Percentiles rank a stretch among this genome's conserved stretches.
Evolutionary conservation across 2,329 filamentous ascomycete species (phyloP).

Genomic region (Ophiosphaerella herpotricha): DNA sequence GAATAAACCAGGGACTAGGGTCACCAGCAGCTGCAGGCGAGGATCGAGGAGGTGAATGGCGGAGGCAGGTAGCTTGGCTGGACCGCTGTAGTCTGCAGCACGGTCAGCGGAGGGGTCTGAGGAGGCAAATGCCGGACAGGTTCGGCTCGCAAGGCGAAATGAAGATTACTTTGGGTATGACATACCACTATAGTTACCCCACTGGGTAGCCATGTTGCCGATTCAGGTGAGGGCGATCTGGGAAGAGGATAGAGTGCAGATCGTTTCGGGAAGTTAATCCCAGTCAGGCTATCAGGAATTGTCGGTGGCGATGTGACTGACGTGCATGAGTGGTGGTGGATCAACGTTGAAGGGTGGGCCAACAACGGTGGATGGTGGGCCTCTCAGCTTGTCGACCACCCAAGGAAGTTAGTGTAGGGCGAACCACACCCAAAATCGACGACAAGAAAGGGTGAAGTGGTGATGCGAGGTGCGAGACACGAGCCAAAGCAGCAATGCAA

Average conservation of each 20-base stretch:
- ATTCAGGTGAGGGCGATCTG: conserved; percentile 8
- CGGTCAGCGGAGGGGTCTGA: conserved; percentile 15
- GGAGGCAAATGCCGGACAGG: conserved; percentile 24
- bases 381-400: not conserved
- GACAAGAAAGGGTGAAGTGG: conserved; percentile 10
- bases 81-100: conserved; percentile 44
- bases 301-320: conserved; percentile 23
- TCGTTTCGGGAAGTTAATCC: conserved; percentile 22
- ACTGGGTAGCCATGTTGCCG: conserved; percentile 34
- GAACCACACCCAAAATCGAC: conserved; percentile 29
- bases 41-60: conserved; percentile 45
- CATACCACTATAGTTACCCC: conserved; percentile 41
- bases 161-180: conserved; percentile 14
- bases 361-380: conserved; percentile 10
- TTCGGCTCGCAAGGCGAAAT: conserved; percentile 15
- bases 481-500: conserved; percentile 16
- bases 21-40: conserved; percentile 40
- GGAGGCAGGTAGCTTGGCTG: conserved; percentile 40
- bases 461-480: not conserved
- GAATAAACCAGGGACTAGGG: conserved; percentile 42
- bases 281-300: conserved; percentile 13
- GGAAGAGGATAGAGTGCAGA: conserved; percentile 24
- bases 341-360: conserved; percentile 12
- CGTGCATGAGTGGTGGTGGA: conserved; percentile 13
- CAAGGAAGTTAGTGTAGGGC: conserved; percentile 5